Evolutionary conservation across 805 yeast species (phyloP).

Genomic region (Cyberlindnera sargentensis): DNA sequence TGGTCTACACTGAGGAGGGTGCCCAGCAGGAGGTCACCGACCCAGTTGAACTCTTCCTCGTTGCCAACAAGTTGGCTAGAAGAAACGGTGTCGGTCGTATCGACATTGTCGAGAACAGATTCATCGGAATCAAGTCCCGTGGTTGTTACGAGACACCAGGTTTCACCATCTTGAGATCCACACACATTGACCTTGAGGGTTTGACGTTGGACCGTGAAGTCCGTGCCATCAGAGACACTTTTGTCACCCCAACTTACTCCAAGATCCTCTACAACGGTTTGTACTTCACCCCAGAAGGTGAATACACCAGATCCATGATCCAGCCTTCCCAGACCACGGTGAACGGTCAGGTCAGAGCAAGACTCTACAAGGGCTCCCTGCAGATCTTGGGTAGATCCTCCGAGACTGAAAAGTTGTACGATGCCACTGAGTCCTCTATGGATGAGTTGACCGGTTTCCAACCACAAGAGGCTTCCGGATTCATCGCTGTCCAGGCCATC

Average conservation of each 20-base stretch:
- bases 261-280: slow-evolving; percentile 92
- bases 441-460: slow-evolving; percentile 97
- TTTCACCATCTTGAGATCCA: slow-evolving; percentile 83
- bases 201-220: slow-evolving; percentile 96
- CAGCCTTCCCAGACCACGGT: slow-evolving; percentile 92
- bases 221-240: slow-evolving; percentile 91
- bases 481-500: slow-evolving; percentile 96
- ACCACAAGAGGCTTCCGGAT: slow-evolving; percentile 95
- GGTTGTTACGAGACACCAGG: slow-evolving; percentile 99
- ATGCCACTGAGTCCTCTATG: slow-evolving; percentile 98
- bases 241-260: slow-evolving; percentile 89
- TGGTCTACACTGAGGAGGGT: slow-evolving; percentile 55
- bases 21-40: slow-evolving; percentile 60
- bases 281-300: slow-evolving; percentile 98
- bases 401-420: slow-evolving; percentile 92
- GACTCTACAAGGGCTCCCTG: slow-evolving; percentile 86
- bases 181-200: slow-evolving; percentile 97
- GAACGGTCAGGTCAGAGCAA: slow-evolving; percentile 92
- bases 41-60: slow-evolving; percentile 86
- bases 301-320: slow-evolving; percentile 89
- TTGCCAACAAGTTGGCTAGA: slow-evolving; percentile 93
- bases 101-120: slow-evolving; percentile 98
- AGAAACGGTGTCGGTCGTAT: slow-evolving; percentile 99
- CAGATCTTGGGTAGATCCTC: slow-evolving; percentile 89
- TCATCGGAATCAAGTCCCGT: slow-evolving; percentile 97